Evolutionary conservation across 352 stramenopile genomes (phyloP).

Genomic region (Globisporangium cederbergense): DNA sequence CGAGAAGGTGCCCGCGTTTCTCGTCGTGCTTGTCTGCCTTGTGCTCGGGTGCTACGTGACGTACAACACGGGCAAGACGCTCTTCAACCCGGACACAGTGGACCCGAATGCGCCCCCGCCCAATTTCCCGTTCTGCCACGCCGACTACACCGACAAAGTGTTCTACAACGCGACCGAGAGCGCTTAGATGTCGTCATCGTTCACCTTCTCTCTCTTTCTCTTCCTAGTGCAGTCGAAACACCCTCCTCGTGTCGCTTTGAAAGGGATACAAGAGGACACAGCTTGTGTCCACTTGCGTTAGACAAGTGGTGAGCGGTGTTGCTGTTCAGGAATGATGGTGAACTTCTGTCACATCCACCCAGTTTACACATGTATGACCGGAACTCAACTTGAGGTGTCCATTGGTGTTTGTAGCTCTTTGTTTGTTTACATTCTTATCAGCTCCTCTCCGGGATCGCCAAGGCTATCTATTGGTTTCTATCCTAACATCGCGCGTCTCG

Average conservation of each 20-base stretch:
- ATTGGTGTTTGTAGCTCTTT: neutral
- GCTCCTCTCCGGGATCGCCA: neutral
- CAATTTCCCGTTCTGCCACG: conserved; percentile 56
- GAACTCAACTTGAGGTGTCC: no score
- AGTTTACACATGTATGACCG: no score
- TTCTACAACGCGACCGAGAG: conserved; percentile 43
- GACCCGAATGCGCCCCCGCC: conserved; percentile 22
- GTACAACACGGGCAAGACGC: conserved; percentile 44
- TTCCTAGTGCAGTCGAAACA: no score
- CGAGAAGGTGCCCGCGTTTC: conserved; percentile 37
- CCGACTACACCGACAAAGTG: conserved; percentile 35
- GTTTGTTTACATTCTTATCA: neutral
- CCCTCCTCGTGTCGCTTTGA: neutral
- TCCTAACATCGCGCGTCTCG: neutral
- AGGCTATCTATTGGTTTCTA: conserved; percentile 3
- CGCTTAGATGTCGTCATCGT: conserved; percentile 8
- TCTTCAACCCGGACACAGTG: conserved; percentile 36
- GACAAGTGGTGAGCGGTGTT: neutral
- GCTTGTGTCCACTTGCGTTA: no score
- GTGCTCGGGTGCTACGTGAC: conserved; percentile 47
- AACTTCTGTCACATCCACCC: no score
- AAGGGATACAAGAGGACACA: neutral
- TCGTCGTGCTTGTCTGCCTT: conserved; percentile 43
- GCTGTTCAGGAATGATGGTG: no score
- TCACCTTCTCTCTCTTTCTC: neutral